These are phyloP conservation scores for Mucor saturninus DNA, from an alignment of 371 early-diverging fungal species.

Conservation along the genomic window DNA sequence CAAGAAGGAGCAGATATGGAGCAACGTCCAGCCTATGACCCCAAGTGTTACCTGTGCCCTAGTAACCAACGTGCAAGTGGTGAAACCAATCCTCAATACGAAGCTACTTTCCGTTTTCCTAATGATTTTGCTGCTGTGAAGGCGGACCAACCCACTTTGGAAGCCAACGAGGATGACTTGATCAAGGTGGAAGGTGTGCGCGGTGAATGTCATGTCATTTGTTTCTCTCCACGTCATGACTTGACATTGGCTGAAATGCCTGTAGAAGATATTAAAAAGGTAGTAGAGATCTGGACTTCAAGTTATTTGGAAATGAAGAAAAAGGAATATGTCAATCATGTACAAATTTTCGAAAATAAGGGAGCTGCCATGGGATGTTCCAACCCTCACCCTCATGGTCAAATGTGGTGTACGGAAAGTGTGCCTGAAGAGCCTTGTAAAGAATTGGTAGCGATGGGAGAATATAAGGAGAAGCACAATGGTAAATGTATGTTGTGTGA, in stretches of 20 bases:
- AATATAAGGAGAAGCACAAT: conserved; percentile 48
- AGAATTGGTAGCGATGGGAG: conserved; percentile 71
- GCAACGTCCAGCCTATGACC: conserved; percentile 70
- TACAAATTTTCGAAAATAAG: conserved; percentile 96
- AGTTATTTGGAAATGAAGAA: conserved; percentile 55
- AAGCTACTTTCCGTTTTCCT: conserved; percentile 76
- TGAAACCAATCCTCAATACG: conserved; percentile 78
- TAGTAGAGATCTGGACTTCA: conserved; percentile 81
- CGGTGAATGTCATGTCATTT: conserved; percentile 88
- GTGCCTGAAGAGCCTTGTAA: conserved; percentile 79
- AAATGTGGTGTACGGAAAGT: conserved; percentile 89
- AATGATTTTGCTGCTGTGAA: conserved; percentile 94
- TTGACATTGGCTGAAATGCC: conserved; percentile 88
- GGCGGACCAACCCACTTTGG: conserved; percentile 60
- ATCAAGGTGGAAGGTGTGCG: conserved; percentile 71
- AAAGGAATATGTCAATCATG: conserved; percentile 64
- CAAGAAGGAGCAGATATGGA: conserved; percentile 57
- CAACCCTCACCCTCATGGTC: conserved; percentile 93
- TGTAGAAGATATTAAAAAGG: conserved; percentile 57
- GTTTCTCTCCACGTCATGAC: conserved; percentile 89
- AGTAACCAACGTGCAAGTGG: conserved; percentile 82
- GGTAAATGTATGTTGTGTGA: conserved; percentile 79
- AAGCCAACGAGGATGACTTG: conserved; percentile 43
- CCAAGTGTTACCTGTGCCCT: conserved; percentile 87
- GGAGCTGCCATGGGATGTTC: conserved; percentile 96